These are phyloP conservation scores for Sugiyamaella sp. DNA, from an alignment of 1,139 yeast genomes.

Conservation along the genomic window DNA sequence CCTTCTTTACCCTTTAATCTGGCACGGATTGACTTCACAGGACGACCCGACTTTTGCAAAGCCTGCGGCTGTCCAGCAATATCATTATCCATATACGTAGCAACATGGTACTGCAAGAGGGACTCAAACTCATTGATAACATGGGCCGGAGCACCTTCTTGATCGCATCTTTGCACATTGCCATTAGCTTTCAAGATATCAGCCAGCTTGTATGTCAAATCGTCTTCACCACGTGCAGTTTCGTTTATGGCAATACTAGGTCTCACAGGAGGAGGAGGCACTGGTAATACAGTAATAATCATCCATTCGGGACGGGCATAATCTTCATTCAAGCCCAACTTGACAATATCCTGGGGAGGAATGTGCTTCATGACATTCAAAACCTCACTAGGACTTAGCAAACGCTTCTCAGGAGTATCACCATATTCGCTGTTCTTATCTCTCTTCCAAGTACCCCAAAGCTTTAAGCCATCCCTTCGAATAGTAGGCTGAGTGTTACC, in stretches of 20 bases:
- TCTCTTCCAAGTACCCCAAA: constrained; percentile 97
- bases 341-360: constrained; percentile 76
- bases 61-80: constrained; percentile 99
- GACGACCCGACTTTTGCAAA: constrained; percentile 96
- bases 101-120: constrained; percentile 93
- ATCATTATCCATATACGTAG: constrained; percentile 99
- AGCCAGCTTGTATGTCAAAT: constrained; percentile 94
- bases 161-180: constrained; percentile 92
- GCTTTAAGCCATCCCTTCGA: constrained; percentile 92
- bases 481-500: constrained; percentile 96
- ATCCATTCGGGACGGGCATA: constrained; percentile 99
- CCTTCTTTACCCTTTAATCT: constrained; percentile 99
- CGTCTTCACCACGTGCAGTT: constrained; percentile 99
- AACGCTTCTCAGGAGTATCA: constrained; percentile 91
- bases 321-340: constrained; percentile 90
- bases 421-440: constrained; percentile 76
- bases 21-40: constrained; percentile 97
- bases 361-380: constrained; percentile 91
- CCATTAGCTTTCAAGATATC: constrained; percentile 96
- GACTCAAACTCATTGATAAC: constrained; percentile 97
- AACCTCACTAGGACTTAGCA: constrained; percentile 85
- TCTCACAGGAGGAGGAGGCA: constrained; percentile 99
- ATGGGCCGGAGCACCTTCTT: constrained; percentile 99
- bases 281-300: constrained; percentile 93
- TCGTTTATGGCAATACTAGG: constrained; percentile 98